Evolutionary conservation across 768 basidiomycete genomes (phyloP), one percentile per base, ranked within the genome.

Genomic region (Butyriboletus loyo): DNA sequence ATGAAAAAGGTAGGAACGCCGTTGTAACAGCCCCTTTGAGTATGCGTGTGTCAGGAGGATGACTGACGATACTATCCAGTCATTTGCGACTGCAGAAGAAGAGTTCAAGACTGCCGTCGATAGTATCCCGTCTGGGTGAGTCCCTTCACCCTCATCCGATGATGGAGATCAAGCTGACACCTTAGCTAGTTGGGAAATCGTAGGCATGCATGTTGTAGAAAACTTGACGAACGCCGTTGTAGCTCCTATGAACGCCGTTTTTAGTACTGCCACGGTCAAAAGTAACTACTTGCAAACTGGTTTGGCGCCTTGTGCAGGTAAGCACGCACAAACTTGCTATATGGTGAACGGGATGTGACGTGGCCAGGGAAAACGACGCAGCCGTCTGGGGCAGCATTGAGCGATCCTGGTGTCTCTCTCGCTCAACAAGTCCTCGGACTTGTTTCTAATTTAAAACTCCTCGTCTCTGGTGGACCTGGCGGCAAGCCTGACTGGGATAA

Each of bases 31-130:
- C 24, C 13, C 11, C 8, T 27, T 11, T 5, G 13, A 21, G 36
- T 10, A 7, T n/a, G n/a, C n/a, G n/a, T n/a, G n/a, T 14, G 6
- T 19, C 22, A 17, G 15, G 7, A 11, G 10, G 34, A 13, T 5
- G 21, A n/a, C 19, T 48, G 19, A 54, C 32, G 17, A 28, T 21
- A 3, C 17, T 14, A 28, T 24, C 25, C 11, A 60, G 58, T 60
- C 58, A 5, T 59, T 52, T 52, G n/a, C 38, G 5, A 49, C n/a
- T 17, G 57, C 58, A 6, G 57, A 59, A 46, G 4, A 24, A 13
- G 58, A 60, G 9, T 60, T 60, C 38, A 60, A 59, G 44, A 46
- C 32, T 4, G 57, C 57, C 19, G 57, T 59, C 21, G 53, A 60
- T 34, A 46, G 8, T 25, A 14, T 60, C 21, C 58, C 58, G 7